phyloP scores from a whole-genome alignment of 2,329 filamentous ascomycete species.

The Metarhizium anisopliae region DNA sequence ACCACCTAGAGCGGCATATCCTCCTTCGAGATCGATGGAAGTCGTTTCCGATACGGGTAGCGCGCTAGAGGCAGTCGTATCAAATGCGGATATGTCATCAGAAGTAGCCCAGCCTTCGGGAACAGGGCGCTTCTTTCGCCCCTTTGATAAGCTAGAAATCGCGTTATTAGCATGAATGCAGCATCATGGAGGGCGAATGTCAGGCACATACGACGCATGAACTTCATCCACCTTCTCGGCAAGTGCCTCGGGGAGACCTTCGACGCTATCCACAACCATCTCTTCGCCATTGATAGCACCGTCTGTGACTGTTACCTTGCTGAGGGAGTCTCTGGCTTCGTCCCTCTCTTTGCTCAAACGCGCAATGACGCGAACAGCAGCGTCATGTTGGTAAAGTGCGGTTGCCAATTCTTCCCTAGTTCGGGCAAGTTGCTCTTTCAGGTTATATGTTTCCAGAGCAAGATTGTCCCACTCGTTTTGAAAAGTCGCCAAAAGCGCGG shows the following conservation, averaged over 20 bases:
- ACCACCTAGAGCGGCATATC: conserved; percentile 65
- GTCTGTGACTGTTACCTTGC: conserved; percentile 67
- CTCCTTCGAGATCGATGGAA: conserved; percentile 42
- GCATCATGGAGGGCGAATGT: conserved; percentile 2
- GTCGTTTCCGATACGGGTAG: conserved; percentile 39
- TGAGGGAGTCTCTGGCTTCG: conserved; percentile 81
- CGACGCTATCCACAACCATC: conserved; percentile 79
- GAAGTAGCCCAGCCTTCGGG: conserved; percentile 77
- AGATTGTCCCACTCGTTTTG: conserved; percentile 98
- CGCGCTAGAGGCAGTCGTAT: conserved; percentile 34
- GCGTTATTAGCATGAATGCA: conserved; percentile 2
- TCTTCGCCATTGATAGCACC: conserved; percentile 58
- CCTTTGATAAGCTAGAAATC: conserved; percentile 64
- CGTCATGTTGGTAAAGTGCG: conserved; percentile 93
- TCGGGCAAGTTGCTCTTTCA: conserved; percentile 81
- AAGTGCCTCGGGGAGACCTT: conserved; percentile 64
- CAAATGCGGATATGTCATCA: conserved; percentile 54
- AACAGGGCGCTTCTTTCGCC: conserved; percentile 79
- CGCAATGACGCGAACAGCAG: conserved; percentile 90
- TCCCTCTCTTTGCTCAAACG: conserved; percentile 85
- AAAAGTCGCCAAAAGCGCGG: conserved; percentile 85
- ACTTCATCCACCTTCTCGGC: conserved; percentile 68
- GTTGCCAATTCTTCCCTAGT: conserved; percentile 90
- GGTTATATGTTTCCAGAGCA: conserved; percentile 81
- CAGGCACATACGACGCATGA: conserved; percentile 61